Evolutionary conservation across 2,329 filamentous ascomycete species (phyloP).

Genomic region (Fusarium beomiforme): DNA sequence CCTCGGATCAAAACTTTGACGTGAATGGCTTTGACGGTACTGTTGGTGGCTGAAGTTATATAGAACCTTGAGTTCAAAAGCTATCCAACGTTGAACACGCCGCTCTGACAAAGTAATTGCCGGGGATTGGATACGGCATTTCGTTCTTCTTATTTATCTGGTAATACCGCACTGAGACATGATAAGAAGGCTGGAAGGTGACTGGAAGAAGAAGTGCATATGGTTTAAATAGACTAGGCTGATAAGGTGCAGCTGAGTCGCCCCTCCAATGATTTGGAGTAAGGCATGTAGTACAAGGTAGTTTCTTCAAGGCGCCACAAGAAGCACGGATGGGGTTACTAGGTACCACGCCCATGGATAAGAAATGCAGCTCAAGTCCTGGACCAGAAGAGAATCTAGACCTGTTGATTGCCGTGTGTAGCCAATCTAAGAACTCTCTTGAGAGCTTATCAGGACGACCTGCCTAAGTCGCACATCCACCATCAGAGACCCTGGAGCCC

Average conservation of each 20-base stretch:
- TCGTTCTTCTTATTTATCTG: background rate
- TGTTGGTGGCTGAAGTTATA: background rate
- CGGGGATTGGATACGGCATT: background rate
- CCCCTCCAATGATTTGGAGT: background rate
- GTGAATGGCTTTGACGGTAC: background rate
- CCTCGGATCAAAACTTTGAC: background rate
- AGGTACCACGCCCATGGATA: constrained; percentile 12
- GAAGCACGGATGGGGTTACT: constrained; percentile 26
- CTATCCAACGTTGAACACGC: background rate
- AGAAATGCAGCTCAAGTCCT: constrained; percentile 8
- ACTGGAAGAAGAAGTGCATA: background rate
- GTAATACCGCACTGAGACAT: background rate
- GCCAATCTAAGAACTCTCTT: constrained; percentile 24
- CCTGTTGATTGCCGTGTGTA: background rate
- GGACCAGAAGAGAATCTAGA: constrained; percentile 1
- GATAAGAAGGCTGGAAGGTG: background rate
- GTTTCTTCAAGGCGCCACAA: constrained; percentile 1
- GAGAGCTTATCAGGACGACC: constrained; percentile 26
- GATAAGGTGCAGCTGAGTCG: constrained; percentile 1
- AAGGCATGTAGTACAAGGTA: background rate
- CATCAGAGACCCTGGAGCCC: constrained; percentile 30
- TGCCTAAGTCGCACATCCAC: constrained; percentile 2
- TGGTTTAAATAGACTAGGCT: background rate
- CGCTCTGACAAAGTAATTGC: background rate
- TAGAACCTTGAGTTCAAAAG: background rate